Conservation (phyloP, 2,329 filamentous ascomycete genomes). For the Onygenales sp. region DNA sequence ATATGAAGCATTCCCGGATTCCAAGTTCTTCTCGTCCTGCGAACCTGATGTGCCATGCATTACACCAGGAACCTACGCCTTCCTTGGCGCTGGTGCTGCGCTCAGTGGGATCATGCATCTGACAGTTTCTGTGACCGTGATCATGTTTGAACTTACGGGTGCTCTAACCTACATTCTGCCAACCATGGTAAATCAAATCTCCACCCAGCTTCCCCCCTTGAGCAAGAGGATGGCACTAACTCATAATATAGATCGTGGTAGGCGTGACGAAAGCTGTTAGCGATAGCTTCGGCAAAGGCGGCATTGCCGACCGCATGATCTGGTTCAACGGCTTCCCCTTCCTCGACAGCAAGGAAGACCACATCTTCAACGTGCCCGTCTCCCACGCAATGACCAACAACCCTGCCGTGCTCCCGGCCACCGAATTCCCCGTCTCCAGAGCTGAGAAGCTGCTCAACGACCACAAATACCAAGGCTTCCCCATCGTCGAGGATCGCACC, state of each 20-base stretch:
- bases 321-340: slow-evolving; percentile 98
- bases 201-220: neutral
- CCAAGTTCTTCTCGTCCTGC: slow-evolving; percentile 79
- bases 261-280: slow-evolving; percentile 91
- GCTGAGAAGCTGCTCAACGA: slow-evolving; percentile 67
- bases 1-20: slow-evolving; percentile 72
- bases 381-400: slow-evolving; percentile 79
- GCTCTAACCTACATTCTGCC: slow-evolving; percentile 93
- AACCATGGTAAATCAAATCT: slow-evolving; percentile 58
- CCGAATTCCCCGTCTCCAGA: slow-evolving; percentile 64
- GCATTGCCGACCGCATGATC: slow-evolving; percentile 96
- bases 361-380: slow-evolving; percentile 90
- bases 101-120: slow-evolving; percentile 97
- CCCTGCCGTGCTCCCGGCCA: slow-evolving; percentile 62
- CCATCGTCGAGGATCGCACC: slow-evolving; percentile 66
- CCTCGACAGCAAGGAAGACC: slow-evolving; percentile 93
- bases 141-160: slow-evolving; percentile 99
- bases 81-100: slow-evolving; percentile 83
- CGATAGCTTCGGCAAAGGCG: slow-evolving; percentile 86
- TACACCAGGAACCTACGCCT: slow-evolving; percentile 93
- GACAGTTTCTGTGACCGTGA: slow-evolving; percentile 91
- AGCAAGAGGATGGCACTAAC: neutral
- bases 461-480: slow-evolving; percentile 85
- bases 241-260: slow-evolving; percentile 62
- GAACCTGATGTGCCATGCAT: slow-evolving; percentile 90